Conservation (phyloP, 1,284 basidiomycete species). For the Melanopsichium pennsylvanicum region DNA sequence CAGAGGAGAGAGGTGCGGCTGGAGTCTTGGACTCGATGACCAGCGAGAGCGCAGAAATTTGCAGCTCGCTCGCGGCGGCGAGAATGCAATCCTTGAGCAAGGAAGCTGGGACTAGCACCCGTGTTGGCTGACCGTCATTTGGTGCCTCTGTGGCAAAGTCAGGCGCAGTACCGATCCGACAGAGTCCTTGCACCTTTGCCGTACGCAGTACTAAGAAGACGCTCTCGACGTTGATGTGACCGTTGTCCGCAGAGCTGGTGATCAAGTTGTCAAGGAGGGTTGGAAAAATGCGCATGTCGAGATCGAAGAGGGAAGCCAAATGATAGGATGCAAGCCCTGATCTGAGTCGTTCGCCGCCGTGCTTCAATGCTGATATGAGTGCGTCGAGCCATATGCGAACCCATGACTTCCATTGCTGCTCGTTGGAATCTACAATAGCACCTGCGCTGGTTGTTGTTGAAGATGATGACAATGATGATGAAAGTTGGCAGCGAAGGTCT, state of each 20-base stretch:
- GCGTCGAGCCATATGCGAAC: conserved; percentile 21
- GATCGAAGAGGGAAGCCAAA: conserved; percentile 33
- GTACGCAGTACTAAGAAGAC: conserved; percentile 36
- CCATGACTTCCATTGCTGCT: conserved; percentile 22
- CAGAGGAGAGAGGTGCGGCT: conserved; percentile 25
- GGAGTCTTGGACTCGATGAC: conserved; percentile 55
- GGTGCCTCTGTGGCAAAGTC: conserved; percentile 29
- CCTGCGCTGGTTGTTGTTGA: too few relatives aligned
- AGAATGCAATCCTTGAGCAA: conserved; percentile 46
- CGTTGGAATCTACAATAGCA: background rate
- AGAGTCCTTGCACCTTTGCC: conserved; percentile 35
- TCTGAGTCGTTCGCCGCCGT: conserved; percentile 36
- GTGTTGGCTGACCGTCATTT: conserved; percentile 7
- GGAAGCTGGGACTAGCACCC: conserved; percentile 32
- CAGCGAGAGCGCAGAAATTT: conserved; percentile 49
- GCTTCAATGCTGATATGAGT: conserved; percentile 16
- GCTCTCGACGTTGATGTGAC: conserved; percentile 32
- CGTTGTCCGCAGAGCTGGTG: background rate
- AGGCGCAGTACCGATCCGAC: conserved; percentile 18
- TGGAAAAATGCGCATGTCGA: conserved; percentile 32
- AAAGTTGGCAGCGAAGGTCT: conserved; percentile 19
- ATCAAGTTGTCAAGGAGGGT: conserved; percentile 29
- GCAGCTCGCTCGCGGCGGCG: conserved; percentile 43
- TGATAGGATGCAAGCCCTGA: conserved; percentile 47
- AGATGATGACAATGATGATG: conserved; percentile 1